These are phyloP conservation scores for Clonostachys rhizophaga DNA, from an alignment of 2,329 filamentous ascomycete genomes.

Conservation along the genomic window DNA sequence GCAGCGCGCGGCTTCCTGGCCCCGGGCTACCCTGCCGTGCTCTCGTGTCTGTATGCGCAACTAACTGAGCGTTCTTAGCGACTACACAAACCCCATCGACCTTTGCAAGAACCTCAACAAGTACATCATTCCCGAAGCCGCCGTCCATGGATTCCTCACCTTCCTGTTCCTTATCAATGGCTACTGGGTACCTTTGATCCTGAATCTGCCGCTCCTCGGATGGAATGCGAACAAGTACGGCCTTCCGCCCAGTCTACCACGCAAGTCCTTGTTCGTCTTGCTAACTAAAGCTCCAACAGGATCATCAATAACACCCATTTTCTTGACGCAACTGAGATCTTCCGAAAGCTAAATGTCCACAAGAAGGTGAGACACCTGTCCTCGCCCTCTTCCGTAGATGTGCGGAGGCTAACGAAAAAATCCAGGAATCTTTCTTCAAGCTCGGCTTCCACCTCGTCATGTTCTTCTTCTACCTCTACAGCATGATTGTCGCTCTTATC, in stretches of 20 bases:
- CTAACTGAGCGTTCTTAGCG: constrained; percentile 46
- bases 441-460: constrained; percentile 97
- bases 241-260: constrained; percentile 12
- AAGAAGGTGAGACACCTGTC: constrained; percentile 70
- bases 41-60: neutral
- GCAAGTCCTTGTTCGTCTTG: neutral
- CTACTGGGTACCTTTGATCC: constrained; percentile 90
- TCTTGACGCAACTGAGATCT: constrained; percentile 96
- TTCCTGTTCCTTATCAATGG: constrained; percentile 97
- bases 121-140: constrained; percentile 98
- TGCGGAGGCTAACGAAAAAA: constrained; percentile 8
- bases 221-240: constrained; percentile 98
- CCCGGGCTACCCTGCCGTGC: neutral
- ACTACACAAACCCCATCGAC: constrained; percentile 99
- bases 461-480: constrained; percentile 99
- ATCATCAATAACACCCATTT: constrained; percentile 97
- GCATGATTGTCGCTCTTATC: constrained; percentile 97
- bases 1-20: neutral
- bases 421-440: constrained; percentile 96
- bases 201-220: constrained; percentile 86
- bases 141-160: constrained; percentile 93
- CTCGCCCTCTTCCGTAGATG: neutral
- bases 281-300: constrained; percentile 39
- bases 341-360: constrained; percentile 97
- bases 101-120: constrained; percentile 99